Evolutionary conservation across 2,329 filamentous ascomycete species (phyloP).

Genomic region (Fusarium beomiforme): DNA sequence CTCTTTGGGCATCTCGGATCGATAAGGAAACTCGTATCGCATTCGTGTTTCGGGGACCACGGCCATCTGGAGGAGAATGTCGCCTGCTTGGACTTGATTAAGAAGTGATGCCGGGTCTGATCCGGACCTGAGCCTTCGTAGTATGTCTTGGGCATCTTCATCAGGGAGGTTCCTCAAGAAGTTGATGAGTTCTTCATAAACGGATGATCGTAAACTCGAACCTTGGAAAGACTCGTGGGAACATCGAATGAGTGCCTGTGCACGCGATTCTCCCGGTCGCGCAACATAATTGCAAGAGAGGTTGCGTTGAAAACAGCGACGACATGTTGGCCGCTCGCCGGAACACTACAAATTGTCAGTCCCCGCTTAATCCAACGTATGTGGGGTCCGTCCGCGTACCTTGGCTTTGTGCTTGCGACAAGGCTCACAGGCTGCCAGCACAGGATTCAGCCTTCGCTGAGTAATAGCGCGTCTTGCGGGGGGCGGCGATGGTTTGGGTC

Average conservation of each 20-base stretch:
- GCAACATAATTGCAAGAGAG: conserved; percentile 33
- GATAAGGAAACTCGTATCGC: conserved; percentile 54
- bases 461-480: accelerated
- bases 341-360: conserved; percentile 33
- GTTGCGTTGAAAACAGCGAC: conserved; percentile 25
- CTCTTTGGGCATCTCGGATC: conserved; percentile 31
- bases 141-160: conserved; percentile 47
- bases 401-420: conserved; percentile 36
- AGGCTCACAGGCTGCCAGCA: conserved; percentile 28
- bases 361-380: not conserved
- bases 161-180: conserved; percentile 34
- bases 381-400: conserved; percentile 3
- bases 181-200: conserved; percentile 32
- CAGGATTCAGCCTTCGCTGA: conserved; percentile 6
- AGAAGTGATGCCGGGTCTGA: conserved; percentile 45
- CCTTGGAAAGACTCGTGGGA: not conserved
- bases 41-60: conserved; percentile 50
- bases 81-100: conserved; percentile 49
- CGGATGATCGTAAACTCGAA: not conserved
- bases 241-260: conserved; percentile 19
- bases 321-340: conserved; percentile 39
- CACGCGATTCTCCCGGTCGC: conserved; percentile 31
- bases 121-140: conserved; percentile 50
- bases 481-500: not conserved
- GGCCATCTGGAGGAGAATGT: conserved; percentile 51